phyloP scores from a whole-genome alignment of 176 grass and related monocot genomes.

The Guadua angustifolia region DNA sequence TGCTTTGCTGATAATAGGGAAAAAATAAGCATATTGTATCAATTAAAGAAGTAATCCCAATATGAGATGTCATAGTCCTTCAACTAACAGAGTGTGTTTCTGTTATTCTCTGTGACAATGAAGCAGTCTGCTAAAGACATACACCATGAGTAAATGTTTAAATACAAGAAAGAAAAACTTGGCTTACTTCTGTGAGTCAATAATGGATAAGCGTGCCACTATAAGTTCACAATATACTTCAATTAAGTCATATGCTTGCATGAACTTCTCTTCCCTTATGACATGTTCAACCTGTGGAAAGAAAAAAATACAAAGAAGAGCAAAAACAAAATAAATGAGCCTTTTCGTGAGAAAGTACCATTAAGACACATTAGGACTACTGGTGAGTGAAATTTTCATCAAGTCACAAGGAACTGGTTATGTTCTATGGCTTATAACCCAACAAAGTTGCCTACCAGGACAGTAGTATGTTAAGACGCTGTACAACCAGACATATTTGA shows the following conservation, averaged over 20 bases:
- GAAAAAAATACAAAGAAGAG: neutral
- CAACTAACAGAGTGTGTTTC: neutral
- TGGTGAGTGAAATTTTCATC: neutral
- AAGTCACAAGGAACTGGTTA: neutral
- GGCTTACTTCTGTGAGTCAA: conserved; percentile 90
- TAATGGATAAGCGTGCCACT: conserved; percentile 83
- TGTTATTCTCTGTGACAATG: neutral
- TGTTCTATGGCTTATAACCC: neutral
- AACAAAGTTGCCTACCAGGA: neutral
- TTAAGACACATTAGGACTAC: neutral
- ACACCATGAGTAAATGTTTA: conserved; percentile 8
- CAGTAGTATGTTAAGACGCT: neutral
- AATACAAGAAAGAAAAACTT: conserved; percentile 27
- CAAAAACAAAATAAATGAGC: conserved; percentile 27
- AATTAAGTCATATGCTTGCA: conserved; percentile 88
- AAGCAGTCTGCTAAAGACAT: conserved; percentile 17
- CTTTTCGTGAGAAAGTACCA: neutral
- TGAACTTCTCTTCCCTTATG: conserved; percentile 93
- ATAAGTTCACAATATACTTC: conserved; percentile 96
- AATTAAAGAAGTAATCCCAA: neutral
- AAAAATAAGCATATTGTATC: no score
- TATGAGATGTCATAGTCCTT: neutral
- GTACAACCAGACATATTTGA: neutral
- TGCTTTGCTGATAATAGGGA: neutral
- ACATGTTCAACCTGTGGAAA: conserved; percentile 89